Evolutionary conservation across 192 early-diverging fungal species (phyloP).

Genomic region (Coemansia sp.): DNA sequence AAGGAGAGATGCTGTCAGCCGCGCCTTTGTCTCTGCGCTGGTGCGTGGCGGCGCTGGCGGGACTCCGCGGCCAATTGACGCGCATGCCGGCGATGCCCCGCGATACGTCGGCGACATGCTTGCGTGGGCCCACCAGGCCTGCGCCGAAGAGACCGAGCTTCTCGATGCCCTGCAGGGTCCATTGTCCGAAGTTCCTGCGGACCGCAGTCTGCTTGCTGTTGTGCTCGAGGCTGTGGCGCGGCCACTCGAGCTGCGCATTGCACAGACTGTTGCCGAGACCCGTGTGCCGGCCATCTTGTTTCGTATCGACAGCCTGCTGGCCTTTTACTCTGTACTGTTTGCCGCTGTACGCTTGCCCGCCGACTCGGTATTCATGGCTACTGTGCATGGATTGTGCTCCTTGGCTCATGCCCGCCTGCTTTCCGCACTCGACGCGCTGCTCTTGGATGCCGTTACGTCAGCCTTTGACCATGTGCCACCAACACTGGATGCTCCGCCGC

Average conservation of each 20-base stretch:
- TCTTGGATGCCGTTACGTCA: background rate
- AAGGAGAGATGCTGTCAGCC: constrained; percentile 25
- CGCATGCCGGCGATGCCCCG: constrained; percentile 87
- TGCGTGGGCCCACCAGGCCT: constrained; percentile 94
- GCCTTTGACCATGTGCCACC: constrained; percentile 26
- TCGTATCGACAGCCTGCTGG: constrained; percentile 23
- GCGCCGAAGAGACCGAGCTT: constrained; percentile 83
- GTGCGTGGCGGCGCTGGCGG: constrained; percentile 20
- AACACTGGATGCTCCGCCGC: constrained; percentile 23
- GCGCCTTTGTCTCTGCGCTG: constrained; percentile 28
- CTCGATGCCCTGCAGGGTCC: constrained; percentile 56
- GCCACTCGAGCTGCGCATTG: constrained; percentile 41
- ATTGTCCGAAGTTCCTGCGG: background rate
- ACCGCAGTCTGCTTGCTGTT: constrained; percentile 11
- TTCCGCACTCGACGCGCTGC: background rate
- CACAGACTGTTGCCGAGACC: constrained; percentile 22
- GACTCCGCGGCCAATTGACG: constrained; percentile 77
- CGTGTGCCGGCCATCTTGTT: constrained; percentile 13
- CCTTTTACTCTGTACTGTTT: constrained; percentile 32
- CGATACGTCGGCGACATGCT: constrained; percentile 95
- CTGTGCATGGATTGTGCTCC: background rate
- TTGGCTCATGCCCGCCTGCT: constrained; percentile 3
- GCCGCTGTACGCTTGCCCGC: background rate
- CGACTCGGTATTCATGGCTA: constrained; percentile 17
- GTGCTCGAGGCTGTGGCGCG: constrained; percentile 26